Evolutionary conservation across 805 yeast genomes (phyloP).

Genomic region (Kodamaea kakaduensis): DNA sequence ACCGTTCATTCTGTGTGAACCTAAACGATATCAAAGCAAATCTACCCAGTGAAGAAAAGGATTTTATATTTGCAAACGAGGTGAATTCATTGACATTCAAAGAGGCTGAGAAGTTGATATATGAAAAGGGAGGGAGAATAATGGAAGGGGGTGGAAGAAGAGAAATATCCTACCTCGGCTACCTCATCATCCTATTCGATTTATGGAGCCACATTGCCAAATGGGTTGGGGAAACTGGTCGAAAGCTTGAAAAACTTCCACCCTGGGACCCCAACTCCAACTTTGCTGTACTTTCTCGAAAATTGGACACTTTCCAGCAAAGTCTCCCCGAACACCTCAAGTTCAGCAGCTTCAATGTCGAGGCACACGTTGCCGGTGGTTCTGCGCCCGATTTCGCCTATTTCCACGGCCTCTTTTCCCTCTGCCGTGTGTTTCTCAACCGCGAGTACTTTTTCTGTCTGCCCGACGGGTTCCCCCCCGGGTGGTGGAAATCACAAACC

Average conservation of each 20-base stretch:
- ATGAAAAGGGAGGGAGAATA: constrained; percentile 1
- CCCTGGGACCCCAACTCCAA: constrained; percentile 29
- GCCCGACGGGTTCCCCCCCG: constrained; percentile 26
- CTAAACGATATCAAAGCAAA: constrained; percentile 29
- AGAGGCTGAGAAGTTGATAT: constrained; percentile 13
- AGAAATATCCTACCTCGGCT: constrained; percentile 23
- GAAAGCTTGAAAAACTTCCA: constrained; percentile 21
- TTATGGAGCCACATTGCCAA: constrained; percentile 35
- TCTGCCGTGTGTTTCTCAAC: constrained; percentile 31
- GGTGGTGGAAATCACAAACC: constrained; percentile 26
- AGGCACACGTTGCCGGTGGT: constrained; percentile 24
- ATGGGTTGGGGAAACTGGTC: constrained; percentile 37
- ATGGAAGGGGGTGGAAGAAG: neutral
- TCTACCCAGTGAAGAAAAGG: constrained; percentile 31
- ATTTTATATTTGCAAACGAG: constrained; percentile 24
- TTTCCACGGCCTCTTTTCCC: constrained; percentile 27
- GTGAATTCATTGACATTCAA: constrained; percentile 15
- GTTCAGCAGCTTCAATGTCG: constrained; percentile 22
- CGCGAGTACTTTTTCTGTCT: constrained; percentile 34
- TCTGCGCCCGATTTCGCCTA: constrained; percentile 33
- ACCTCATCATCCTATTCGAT: constrained; percentile 30
- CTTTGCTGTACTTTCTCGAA: constrained; percentile 21
- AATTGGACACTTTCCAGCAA: constrained; percentile 20
- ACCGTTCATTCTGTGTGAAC: constrained; percentile 28
- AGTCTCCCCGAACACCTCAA: constrained; percentile 23